Percentiles rank a stretch among this genome's conserved stretches.
Conservation (phyloP, 2,329 filamentous ascomycete species). For the Daldinia eschscholtzii region DNA sequence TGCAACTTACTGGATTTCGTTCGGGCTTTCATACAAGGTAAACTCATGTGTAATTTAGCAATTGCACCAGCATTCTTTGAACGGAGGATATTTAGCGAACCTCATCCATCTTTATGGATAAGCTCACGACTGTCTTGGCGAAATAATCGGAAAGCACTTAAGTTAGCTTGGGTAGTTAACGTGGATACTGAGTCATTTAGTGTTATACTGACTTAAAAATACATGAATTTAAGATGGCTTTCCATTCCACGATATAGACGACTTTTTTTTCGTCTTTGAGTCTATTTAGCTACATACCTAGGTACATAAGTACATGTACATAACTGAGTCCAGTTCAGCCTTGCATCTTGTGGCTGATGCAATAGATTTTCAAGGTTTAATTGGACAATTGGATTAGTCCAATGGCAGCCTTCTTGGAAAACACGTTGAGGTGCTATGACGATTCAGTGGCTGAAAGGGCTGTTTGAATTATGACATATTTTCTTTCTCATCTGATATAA, state of each 20-base stretch:
- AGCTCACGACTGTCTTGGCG: background rate
- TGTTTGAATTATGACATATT: slow-evolving; percentile 45
- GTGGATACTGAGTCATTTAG: background rate
- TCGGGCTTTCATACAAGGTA: background rate
- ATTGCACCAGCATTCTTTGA: background rate
- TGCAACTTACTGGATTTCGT: background rate
- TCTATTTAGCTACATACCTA: no score
- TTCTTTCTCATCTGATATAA: slow-evolving; percentile 22
- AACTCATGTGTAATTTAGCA: background rate
- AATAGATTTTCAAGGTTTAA: background rate
- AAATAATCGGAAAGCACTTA: background rate
- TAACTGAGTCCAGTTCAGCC: slow-evolving; percentile 25
- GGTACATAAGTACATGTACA: no score
- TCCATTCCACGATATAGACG: background rate
- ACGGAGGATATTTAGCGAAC: background rate
- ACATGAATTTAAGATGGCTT: no score
- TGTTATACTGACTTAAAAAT: background rate
- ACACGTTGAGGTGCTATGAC: slow-evolving; percentile 51
- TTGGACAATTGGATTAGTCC: slow-evolving; percentile 42
- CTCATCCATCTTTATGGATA: background rate
- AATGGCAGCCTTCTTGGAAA: slow-evolving; percentile 45
- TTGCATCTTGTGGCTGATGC: slow-evolving; percentile 37
- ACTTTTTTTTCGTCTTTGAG: slow-evolving; percentile 1
- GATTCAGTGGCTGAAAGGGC: slow-evolving; percentile 47
- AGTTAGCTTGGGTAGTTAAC: background rate